These are phyloP conservation scores for Microdochium nivale DNA, from an alignment of 2,329 filamentous ascomycete species.

Conservation along the genomic window DNA sequence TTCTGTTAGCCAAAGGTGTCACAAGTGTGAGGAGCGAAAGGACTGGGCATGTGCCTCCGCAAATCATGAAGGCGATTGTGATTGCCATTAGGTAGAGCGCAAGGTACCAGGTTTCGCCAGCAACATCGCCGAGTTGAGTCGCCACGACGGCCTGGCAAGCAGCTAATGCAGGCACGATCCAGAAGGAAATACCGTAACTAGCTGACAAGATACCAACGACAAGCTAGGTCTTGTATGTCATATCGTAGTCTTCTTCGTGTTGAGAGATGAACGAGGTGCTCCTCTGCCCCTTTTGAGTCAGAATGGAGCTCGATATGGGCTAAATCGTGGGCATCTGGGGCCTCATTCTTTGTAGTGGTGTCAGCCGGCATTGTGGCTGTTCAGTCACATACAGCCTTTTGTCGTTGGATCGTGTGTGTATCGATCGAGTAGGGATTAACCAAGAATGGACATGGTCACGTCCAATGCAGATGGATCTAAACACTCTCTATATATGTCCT, in stretches of 20 bases:
- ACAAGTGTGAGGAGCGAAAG: no score
- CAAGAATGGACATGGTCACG: no score
- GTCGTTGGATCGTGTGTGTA: background rate
- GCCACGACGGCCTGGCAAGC: slow-evolving; percentile 19
- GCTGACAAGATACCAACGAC: slow-evolving; percentile 26
- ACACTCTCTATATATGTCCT: no score
- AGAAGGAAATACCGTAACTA: slow-evolving; percentile 28
- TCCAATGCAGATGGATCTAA: no score
- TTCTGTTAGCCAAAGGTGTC: no score
- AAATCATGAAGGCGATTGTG: slow-evolving; percentile 30
- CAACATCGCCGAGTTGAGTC: slow-evolving; percentile 23
- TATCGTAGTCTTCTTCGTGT: slow-evolving; percentile 24
- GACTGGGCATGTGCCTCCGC: slow-evolving; percentile 11
- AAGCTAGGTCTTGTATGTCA: slow-evolving; percentile 30
- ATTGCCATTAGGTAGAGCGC: slow-evolving; percentile 29
- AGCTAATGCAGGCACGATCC: slow-evolving; percentile 25
- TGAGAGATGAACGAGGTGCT: slow-evolving; percentile 15
- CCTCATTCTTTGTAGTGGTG: background rate
- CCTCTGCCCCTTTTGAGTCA: slow-evolving; percentile 1
- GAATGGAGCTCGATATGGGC: background rate
- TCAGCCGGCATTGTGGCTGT: background rate
- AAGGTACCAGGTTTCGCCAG: slow-evolving; percentile 22
- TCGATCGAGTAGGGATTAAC: background rate
- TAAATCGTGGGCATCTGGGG: background rate
- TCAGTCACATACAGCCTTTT: background rate